Conservation (phyloP, 371 early-diverging fungal genomes). For the Quaeritorhiza haematococci region DNA sequence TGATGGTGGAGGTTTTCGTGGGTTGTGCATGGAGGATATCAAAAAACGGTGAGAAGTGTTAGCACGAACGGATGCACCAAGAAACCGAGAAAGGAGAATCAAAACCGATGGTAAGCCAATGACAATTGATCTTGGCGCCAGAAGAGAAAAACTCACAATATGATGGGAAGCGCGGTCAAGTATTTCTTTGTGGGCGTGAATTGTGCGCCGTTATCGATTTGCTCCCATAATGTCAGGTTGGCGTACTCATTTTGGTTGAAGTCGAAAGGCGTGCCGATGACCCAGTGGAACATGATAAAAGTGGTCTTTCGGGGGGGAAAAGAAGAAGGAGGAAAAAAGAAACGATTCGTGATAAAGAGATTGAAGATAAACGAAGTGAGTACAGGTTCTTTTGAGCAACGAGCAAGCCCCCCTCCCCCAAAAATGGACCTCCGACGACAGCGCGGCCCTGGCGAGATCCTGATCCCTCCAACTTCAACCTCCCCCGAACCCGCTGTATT, state of each 20-base stretch:
- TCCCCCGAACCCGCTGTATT: no score
- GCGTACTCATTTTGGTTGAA: constrained; percentile 93
- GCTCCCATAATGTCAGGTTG: constrained; percentile 95
- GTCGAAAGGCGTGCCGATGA: constrained; percentile 91
- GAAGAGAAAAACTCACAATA: constrained; percentile 64
- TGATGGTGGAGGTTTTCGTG: no score
- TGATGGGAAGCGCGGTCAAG: constrained; percentile 85
- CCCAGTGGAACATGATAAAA: constrained; percentile 94
- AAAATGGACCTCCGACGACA: no score
- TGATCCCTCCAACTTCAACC: neutral
- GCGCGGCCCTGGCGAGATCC: no score
- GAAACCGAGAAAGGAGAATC: neutral
- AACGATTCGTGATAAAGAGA: no score
- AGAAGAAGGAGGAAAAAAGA: neutral
- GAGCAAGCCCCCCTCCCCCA: no score
- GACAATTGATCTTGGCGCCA: neutral
- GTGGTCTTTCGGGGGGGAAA: constrained; percentile 59
- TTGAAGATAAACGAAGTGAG: no score
- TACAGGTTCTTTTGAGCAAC: no score
- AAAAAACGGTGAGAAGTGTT: constrained; percentile 1
- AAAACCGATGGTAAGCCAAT: neutral
- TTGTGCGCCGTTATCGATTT: constrained; percentile 93
- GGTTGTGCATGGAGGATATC: constrained; percentile 11
- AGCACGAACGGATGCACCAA: no score
- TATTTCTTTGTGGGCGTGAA: constrained; percentile 97